A percentile compares a stretch with the other conserved stretches of the same genome.
These are phyloP conservation scores for Lodderomyces jiufengensis DNA, from an alignment of 1,139 yeast genomes.

Conservation along the genomic window DNA sequence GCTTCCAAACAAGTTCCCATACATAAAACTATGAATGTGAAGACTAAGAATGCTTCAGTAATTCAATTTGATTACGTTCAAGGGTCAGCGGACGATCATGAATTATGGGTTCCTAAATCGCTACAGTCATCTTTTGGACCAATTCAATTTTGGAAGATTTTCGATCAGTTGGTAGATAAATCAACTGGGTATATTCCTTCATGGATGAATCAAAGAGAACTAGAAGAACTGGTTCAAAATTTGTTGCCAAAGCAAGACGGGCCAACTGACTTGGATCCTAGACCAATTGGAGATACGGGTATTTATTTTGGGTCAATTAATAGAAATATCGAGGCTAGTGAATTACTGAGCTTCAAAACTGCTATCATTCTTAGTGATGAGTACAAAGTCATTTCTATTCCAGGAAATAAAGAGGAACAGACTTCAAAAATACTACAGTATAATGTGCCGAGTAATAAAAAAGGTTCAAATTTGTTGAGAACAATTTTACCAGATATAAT, in stretches of 20 bases:
- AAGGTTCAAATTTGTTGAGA: slow-evolving; percentile 59
- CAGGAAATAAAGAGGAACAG: slow-evolving; percentile 12
- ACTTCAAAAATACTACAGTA: slow-evolving; percentile 16
- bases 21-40: slow-evolving; percentile 8
- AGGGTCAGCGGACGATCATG: slow-evolving; percentile 95
- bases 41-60: slow-evolving; percentile 4
- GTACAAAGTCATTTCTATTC: slow-evolving; percentile 18
- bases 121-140: slow-evolving; percentile 43
- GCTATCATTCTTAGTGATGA: slow-evolving; percentile 27
- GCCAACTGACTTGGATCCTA: slow-evolving; percentile 6
- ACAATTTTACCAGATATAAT: slow-evolving; percentile 37
- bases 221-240: slow-evolving; percentile 14
- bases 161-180: slow-evolving; percentile 22
- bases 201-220: slow-evolving; percentile 29
- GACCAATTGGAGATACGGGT: slow-evolving; percentile 20
- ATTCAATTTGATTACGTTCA: slow-evolving; percentile 57
- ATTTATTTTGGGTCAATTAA: slow-evolving; percentile 29
- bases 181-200: slow-evolving; percentile 31
- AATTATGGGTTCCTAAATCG: slow-evolving; percentile 64
- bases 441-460: slow-evolving; percentile 47
- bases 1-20: slow-evolving; percentile 51
- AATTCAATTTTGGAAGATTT: slow-evolving; percentile 50
- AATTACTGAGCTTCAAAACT: slow-evolving; percentile 9
- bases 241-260: slow-evolving; percentile 3
- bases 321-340: slow-evolving; percentile 12